These are phyloP conservation scores for Aquanectria penicillioides DNA, from an alignment of 2,329 filamentous ascomycete genomes.

Conservation along the genomic window DNA sequence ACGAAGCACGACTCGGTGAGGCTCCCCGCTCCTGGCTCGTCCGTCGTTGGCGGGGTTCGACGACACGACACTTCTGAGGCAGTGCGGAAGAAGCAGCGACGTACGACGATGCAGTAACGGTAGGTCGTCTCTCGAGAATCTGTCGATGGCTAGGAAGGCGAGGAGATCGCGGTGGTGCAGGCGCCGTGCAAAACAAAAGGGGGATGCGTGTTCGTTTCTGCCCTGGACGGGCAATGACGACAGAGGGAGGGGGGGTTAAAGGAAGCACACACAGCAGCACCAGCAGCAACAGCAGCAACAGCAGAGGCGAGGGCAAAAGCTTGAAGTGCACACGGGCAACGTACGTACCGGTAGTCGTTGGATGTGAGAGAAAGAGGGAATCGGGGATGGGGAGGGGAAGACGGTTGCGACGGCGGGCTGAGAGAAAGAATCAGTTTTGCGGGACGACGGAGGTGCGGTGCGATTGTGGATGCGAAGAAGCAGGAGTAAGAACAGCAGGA, in stretches of 20 bases:
- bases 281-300: conserved; percentile 15
- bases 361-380: conserved; percentile 29
- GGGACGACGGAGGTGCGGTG: conserved; percentile 32
- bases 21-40: conserved; percentile 43
- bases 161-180: conserved; percentile 27
- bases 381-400: conserved; percentile 31
- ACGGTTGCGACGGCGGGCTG: conserved; percentile 32
- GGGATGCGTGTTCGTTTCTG: conserved; percentile 38
- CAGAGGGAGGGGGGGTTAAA: conserved; percentile 48
- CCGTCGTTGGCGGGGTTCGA: conserved; percentile 41
- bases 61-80: conserved; percentile 29
- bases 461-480: conserved; percentile 32
- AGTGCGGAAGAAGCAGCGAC: conserved; percentile 24
- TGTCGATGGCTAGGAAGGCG: conserved; percentile 20
- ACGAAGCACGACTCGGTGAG: conserved; percentile 41
- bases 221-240: conserved; percentile 50
- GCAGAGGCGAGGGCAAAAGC: conserved; percentile 6
- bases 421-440: conserved; percentile 43
- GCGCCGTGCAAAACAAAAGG: conserved; percentile 23
- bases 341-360: conserved; percentile 34
- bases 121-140: conserved; percentile 20
- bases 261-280: conserved; percentile 28
- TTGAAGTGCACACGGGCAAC: conserved; percentile 18
- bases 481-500: conserved; percentile 17
- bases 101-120: conserved; percentile 14